Base-by-base conservation (phyloP, 1,284 basidiomycete species). In the Cystobasidiaceae sp. region DNA sequence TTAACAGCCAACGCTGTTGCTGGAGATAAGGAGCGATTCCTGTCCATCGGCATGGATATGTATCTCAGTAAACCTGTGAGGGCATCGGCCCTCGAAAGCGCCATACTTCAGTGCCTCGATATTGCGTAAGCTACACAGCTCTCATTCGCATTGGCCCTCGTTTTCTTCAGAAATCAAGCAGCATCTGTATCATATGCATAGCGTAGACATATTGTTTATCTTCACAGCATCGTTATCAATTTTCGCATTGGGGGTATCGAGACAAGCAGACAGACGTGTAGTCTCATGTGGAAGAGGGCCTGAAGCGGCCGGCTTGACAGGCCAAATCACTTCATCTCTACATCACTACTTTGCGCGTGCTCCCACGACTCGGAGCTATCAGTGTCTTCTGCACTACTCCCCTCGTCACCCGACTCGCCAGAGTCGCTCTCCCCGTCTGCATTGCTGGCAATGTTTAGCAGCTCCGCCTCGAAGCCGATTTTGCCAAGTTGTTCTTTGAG, bases 381-480 rank as follows among this genome's bases (percentile, higher is more conserved):
- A 39, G 37, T 39, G 17, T 56, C 54, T 5, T 56, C 54, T 44
- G 28, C 54, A 27, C 25, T 30, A 3, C 25, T 28, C 21, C 27
- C 45, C 13, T 60, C 58, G 1, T 27, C 34, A 13, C 27, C 60
- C 9, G 48, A 43, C 8, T 54, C 51, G 34, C 52, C 45, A 2
- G 23, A 48, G 33, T 44, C 48, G 30, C n/a, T n/a, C n/a, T 59
- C 56, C 21, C 44, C 51, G 21, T 55, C 44, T 25, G 23, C 43
- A 6, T 48, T 41, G 6, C n/a, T 17, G 7, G 25, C 17, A 15
- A 64, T 64, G 17, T 64, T 33, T 8, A 56, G 43, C 21, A 56
- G 9, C 11, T 39, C 33, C 13, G 94, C 88, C 19, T 85, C 81
- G 73, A 89, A 98, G 0, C 94, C 94, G 23, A 82, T 78, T 50